Evolutionary conservation across 495 filamentous ascomycete species (phyloP).

Genomic region (Annulohypoxylon stygium): DNA sequence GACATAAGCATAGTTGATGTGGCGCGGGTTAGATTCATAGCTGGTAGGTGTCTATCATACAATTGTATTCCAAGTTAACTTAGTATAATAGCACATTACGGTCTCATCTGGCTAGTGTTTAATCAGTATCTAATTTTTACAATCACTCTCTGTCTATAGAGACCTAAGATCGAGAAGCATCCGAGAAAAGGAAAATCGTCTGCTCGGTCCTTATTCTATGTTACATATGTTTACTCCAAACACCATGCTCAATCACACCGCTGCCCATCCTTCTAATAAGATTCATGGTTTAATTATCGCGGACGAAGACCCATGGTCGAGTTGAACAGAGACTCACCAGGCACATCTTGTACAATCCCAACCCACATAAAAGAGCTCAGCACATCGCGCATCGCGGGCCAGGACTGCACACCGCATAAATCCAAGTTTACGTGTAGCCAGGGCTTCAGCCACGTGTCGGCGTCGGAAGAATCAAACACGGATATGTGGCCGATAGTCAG

Average conservation of each 20-base stretch:
- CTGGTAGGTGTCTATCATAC: neutral
- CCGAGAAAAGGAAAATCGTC: no score
- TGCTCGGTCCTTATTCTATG: no score
- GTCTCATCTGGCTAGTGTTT: neutral
- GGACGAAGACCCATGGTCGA: neutral
- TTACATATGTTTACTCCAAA: neutral
- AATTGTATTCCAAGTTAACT: neutral
- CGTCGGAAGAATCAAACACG: slow-evolving; percentile 45
- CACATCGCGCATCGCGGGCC: slow-evolving; percentile 47
- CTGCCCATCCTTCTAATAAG: neutral
- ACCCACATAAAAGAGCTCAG: slow-evolving; percentile 55
- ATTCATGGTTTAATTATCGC: neutral
- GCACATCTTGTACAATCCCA: slow-evolving; percentile 50
- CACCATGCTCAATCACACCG: neutral
- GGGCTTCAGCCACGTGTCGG: slow-evolving; percentile 49
- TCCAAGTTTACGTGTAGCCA: slow-evolving; percentile 43
- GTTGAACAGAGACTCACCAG: slow-evolving; percentile 44
- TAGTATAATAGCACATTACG: neutral
- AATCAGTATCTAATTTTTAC: neutral
- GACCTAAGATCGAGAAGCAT: no score
- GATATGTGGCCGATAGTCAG: slow-evolving; percentile 54
- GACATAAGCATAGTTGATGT: neutral
- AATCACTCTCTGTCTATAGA: neutral
- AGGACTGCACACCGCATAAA: slow-evolving; percentile 40
- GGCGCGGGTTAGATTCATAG: neutral